Conservation (phyloP, 805 yeast species). For the Wickerhamiella brachini region DNA sequence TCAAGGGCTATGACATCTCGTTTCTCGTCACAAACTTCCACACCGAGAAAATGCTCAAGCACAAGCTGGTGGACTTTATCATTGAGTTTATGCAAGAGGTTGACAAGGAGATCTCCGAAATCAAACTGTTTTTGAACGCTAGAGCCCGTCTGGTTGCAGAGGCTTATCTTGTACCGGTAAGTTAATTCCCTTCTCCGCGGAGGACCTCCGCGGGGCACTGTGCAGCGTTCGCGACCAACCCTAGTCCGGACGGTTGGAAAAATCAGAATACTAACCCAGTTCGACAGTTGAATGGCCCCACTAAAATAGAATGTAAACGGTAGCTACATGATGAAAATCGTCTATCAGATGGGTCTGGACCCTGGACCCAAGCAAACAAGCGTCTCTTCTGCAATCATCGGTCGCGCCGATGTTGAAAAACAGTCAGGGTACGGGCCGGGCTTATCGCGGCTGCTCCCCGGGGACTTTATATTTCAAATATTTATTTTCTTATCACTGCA, state of each 20-base stretch:
- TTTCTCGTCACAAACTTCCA: slow-evolving; percentile 88
- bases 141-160: slow-evolving; percentile 97
- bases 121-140: slow-evolving; percentile 92
- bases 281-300: neutral
- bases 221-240: too few species aligned
- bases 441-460: neutral
- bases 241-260: neutral
- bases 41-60: slow-evolving; percentile 90
- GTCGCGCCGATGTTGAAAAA: too few species aligned
- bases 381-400: too few species aligned
- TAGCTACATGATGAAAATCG: neutral
- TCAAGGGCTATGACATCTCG: slow-evolving; percentile 83
- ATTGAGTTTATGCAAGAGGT: slow-evolving; percentile 99
- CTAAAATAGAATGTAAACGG: neutral
- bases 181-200: too few species aligned
- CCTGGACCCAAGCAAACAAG: too few species aligned
- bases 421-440: neutral
- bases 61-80: slow-evolving; percentile 88
- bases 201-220: neutral
- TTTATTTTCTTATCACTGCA: neutral
- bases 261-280: neutral
- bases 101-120: slow-evolving; percentile 95
- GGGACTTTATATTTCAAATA: neutral
- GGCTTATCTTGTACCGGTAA: slow-evolving; percentile 83
- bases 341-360: too few species aligned